Percentiles rank a stretch among this genome's conserved stretches.
These are phyloP conservation scores for Ceratorhiza oryzae-sativae DNA, from an alignment of 1,284 basidiomycete species.

Conservation along the genomic window DNA sequence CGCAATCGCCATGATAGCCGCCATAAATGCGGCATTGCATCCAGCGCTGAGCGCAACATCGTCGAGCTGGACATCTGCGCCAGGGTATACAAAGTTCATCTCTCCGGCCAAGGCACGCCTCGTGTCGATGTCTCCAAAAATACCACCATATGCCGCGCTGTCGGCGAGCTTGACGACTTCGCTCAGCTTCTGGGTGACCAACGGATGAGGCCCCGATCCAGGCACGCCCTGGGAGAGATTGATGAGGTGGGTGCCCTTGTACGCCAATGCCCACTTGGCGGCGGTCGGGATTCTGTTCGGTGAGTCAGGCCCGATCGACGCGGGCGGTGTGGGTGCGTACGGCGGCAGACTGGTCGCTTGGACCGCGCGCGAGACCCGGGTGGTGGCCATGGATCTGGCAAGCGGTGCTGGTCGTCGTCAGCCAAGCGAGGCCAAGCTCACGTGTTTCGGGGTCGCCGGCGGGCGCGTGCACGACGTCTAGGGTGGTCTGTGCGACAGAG, in stretches of 20 bases:
- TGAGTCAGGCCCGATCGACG: not conserved
- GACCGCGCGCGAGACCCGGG: not conserved
- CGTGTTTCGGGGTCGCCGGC: not conserved
- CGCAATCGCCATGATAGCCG: constrained; percentile 69
- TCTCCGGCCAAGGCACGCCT: constrained; percentile 68
- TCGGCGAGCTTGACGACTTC: constrained; percentile 44
- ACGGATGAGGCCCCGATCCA: constrained; percentile 65
- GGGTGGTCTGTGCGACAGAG: no score
- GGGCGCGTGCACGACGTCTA: not conserved
- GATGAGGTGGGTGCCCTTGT: constrained; percentile 59
- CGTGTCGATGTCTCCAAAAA: constrained; percentile 68
- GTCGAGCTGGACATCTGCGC: constrained; percentile 57
- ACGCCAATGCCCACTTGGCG: constrained; percentile 67
- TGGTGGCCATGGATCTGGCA: not conserved
- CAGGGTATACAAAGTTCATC: constrained; percentile 68
- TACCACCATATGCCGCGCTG: constrained; percentile 67
- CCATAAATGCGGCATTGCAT: constrained; percentile 75
- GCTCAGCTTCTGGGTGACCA: constrained; percentile 62
- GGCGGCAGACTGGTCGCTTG: constrained; percentile 10
- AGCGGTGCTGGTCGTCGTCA: not conserved
- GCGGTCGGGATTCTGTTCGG: constrained; percentile 69
- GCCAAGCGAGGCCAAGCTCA: not conserved
- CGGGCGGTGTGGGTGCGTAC: not conserved
- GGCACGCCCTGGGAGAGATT: constrained; percentile 84
- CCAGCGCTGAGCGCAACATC: constrained; percentile 72